Conservation (phyloP, 1,284 basidiomycete species). For the Apiotrichum mycotoxinovorans region DNA sequence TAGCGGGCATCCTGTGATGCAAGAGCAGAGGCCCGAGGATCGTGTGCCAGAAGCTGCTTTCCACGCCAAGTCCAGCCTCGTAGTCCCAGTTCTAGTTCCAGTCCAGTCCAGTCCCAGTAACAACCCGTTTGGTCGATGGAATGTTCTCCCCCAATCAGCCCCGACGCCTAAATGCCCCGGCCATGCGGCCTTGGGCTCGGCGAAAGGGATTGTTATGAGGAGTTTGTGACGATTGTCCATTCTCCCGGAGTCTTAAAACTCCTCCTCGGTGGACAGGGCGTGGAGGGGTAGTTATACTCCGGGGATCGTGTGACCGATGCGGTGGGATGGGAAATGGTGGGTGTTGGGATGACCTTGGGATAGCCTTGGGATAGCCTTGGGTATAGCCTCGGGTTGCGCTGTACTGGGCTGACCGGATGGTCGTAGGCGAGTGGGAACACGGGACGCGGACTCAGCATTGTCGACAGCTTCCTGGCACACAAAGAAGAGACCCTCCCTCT, state of each 20-base stretch:
- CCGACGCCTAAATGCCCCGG: conserved; percentile 31
- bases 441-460: no score
- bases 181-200: conserved; percentile 45
- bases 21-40: background rate
- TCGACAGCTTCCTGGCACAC: background rate
- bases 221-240: conserved; percentile 22
- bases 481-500: background rate
- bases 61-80: background rate
- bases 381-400: background rate
- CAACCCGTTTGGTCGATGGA: background rate
- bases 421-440: no score
- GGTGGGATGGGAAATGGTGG: conserved; percentile 55
- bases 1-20: background rate
- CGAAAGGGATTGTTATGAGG: conserved; percentile 32
- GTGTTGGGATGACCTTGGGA: conserved; percentile 14
- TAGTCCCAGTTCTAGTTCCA: background rate
- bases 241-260: conserved; percentile 53
- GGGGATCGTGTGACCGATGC: conserved; percentile 43
- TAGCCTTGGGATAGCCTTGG: background rate
- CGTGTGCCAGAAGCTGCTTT: background rate
- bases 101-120: background rate
- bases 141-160: conserved; percentile 47
- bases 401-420: background rate
- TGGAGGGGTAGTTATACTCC: conserved; percentile 52
- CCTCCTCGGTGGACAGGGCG: conserved; percentile 45